Evolutionary conservation across 306 rosid species (phyloP).

Genomic region (Cicer cuneatum): DNA sequence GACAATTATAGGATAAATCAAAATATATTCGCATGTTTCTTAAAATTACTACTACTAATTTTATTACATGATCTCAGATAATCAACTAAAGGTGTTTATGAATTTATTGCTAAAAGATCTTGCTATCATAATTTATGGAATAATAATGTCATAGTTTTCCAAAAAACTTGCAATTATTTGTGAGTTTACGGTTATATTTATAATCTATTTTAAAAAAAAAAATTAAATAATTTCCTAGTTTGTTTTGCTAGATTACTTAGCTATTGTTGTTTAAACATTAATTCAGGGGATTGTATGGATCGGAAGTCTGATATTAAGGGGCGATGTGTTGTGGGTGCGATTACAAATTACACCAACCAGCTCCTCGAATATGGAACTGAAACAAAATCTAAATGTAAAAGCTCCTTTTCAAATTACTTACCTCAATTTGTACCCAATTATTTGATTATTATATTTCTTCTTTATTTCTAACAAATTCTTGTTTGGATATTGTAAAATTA

Average conservation of each 20-base stretch:
- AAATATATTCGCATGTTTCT: too few species aligned
- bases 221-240: too few species aligned
- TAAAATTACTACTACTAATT: too few species aligned
- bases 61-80: too few species aligned
- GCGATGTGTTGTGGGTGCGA: conserved; percentile 73
- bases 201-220: too few species aligned
- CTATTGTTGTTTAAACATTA: not conserved
- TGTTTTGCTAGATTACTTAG: not conserved
- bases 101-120: too few species aligned
- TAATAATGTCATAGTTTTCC: too few species aligned
- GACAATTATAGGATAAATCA: too few species aligned
- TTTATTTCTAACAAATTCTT: conserved; percentile 8
- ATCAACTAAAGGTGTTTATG: too few species aligned
- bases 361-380: conserved; percentile 50
- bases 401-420: not conserved
- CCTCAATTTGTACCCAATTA: not conserved
- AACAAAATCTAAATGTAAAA: conserved; percentile 51
- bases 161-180: too few species aligned
- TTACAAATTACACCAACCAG: conserved; percentile 79
- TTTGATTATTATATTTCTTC: not conserved
- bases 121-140: too few species aligned
- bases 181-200: too few species aligned
- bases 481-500: not conserved
- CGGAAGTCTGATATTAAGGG: conserved; percentile 50
- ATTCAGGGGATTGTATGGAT: conserved; percentile 84